Percentiles rank a stretch among this genome's conserved stretches.
Conservation (phyloP, 208 protist genomes). For the Trypanosoma platydactyli region DNA sequence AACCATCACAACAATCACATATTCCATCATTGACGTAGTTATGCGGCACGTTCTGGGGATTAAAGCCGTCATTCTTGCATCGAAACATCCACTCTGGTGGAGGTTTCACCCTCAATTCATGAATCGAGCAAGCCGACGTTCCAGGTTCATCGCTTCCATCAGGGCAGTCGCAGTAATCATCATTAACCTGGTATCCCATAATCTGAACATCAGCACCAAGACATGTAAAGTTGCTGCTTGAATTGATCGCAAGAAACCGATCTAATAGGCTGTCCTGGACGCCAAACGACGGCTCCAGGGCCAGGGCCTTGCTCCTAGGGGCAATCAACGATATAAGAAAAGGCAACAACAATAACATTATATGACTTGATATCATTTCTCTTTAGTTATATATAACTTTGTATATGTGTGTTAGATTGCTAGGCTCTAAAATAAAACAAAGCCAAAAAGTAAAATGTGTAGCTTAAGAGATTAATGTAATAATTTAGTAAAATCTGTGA, state of each 20-base stretch:
- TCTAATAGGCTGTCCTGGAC: constrained; percentile 26
- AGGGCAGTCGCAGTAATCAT: constrained; percentile 95
- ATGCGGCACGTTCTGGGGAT: constrained; percentile 51
- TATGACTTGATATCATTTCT: background rate
- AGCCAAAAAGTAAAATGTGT: constrained; percentile 13
- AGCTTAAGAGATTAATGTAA: background rate
- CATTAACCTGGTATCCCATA: constrained; percentile 80
- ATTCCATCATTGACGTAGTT: constrained; percentile 91
- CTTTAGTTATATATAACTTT: background rate
- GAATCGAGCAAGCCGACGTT: constrained; percentile 58
- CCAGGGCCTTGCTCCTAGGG: background rate
- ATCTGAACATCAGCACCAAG: constrained; percentile 50
- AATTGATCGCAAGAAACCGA: constrained; percentile 31
- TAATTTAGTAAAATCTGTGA: background rate
- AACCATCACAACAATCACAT: constrained; percentile 94
- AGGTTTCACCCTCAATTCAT: constrained; percentile 19
- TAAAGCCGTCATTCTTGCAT: constrained; percentile 77
- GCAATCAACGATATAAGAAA: constrained; percentile 1
- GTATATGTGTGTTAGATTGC: background rate
- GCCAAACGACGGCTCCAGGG: constrained; percentile 25
- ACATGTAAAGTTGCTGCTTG: constrained; percentile 37
- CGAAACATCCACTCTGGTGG: constrained; percentile 53
- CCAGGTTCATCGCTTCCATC: constrained; percentile 96
- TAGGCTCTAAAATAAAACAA: constrained; percentile 16
- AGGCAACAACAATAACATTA: constrained; percentile 6